These are phyloP conservation scores for Massariosphaeria phaeospora DNA, from an alignment of 495 filamentous ascomycete genomes.

Conservation along the genomic window DNA sequence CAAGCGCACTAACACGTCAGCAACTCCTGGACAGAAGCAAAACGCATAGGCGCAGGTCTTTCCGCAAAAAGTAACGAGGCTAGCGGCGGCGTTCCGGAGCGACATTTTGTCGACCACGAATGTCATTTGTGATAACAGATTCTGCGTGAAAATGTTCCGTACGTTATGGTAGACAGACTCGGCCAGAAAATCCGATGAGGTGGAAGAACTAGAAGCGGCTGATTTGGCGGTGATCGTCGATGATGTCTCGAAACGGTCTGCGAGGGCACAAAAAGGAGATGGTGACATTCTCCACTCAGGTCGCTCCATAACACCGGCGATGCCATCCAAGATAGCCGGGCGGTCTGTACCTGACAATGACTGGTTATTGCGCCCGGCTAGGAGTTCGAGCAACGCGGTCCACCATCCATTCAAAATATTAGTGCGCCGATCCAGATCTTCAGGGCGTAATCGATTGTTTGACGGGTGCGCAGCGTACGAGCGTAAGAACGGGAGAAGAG, in stretches of 20 bases:
- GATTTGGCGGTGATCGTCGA: conserved; percentile 44
- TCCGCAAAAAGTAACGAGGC: conserved; percentile 86
- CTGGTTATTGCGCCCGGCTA: conserved; percentile 68
- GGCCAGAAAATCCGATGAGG: conserved; percentile 70
- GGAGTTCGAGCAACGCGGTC: conserved; percentile 80
- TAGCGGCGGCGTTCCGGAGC: conserved; percentile 80
- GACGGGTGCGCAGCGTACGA: conserved; percentile 67
- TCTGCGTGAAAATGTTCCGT: conserved; percentile 82
- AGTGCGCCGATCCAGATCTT: conserved; percentile 81
- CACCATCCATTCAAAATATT: conserved; percentile 93
- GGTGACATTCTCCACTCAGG: conserved; percentile 82
- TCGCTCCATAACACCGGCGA: conserved; percentile 81
- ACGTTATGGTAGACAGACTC: conserved; percentile 94
- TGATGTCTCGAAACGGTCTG: conserved; percentile 46
- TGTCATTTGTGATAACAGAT: conserved; percentile 78
- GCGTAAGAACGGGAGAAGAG: conserved; percentile 78
- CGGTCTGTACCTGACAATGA: conserved; percentile 72
- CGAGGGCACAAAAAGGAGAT: conserved; percentile 57
- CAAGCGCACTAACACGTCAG: conserved; percentile 77
- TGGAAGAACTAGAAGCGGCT: conserved; percentile 53
- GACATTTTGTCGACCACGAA: conserved; percentile 92
- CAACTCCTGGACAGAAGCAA: conserved; percentile 86
- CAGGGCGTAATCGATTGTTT: conserved; percentile 60
- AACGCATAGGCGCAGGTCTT: conserved; percentile 95
- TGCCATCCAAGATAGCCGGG: conserved; percentile 75